Evolutionary conservation across 345 rosid genomes (phyloP).

Genomic region (Brassica nigra): DNA sequence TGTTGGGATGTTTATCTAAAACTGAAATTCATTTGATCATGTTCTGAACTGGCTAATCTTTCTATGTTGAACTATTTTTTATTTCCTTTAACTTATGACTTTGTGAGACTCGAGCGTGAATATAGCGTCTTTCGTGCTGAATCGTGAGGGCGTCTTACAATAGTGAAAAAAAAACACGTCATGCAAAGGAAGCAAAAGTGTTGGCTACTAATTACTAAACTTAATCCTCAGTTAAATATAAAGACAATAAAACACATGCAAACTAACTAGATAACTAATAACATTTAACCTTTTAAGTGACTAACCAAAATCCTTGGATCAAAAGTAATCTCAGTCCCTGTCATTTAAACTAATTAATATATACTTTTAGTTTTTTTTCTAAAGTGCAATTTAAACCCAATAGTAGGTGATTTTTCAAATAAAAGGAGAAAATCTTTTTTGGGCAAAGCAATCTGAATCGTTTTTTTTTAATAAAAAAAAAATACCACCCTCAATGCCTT

Average conservation of each 20-base stretch:
- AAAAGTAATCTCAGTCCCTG: neutral
- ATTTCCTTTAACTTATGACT: too few relatives aligned
- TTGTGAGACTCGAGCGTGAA: too few relatives aligned
- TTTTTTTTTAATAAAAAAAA: neutral
- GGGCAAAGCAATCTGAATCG: neutral
- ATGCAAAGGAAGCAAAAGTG: neutral
- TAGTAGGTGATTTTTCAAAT: neutral
- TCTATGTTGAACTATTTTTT: too few relatives aligned
- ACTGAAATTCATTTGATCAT: too few relatives aligned
- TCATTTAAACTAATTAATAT: neutral
- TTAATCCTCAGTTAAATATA: too few relatives aligned
- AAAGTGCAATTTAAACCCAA: neutral
- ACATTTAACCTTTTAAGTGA: neutral
- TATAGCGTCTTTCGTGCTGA: too few relatives aligned
- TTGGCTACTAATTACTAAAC: neutral
- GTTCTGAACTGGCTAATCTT: too few relatives aligned
- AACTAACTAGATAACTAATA: neutral
- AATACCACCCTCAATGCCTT: neutral
- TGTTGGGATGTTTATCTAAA: too few relatives aligned
- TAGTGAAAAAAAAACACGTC: neutral
- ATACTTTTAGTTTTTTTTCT: neutral
- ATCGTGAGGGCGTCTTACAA: neutral
- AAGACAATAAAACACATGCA: neutral
- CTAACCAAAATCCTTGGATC: neutral
- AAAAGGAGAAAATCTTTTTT: neutral